Percentiles rank a stretch among this genome's conserved stretches.
phyloP scores from a whole-genome alignment of 169 alveolate species.

The Toxoplasma gondii region DNA sequence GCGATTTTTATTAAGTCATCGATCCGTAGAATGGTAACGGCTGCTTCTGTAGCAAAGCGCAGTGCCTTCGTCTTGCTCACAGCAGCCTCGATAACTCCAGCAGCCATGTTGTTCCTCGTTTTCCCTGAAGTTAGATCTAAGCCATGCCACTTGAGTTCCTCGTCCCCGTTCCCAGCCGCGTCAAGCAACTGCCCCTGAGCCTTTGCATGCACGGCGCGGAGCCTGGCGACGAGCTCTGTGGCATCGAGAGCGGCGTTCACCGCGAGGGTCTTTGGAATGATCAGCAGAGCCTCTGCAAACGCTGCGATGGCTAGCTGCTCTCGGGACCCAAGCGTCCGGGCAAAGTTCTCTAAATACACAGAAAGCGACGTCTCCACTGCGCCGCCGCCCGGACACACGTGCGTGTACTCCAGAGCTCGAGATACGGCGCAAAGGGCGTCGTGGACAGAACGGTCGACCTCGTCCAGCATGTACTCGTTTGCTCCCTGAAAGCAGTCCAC shows the following conservation, averaged over 20 bases:
- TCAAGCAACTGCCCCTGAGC: slow-evolving; percentile 70
- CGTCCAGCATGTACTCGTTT: slow-evolving; percentile 97
- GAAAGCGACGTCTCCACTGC: slow-evolving; percentile 98
- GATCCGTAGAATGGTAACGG: slow-evolving; percentile 97
- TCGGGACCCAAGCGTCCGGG: slow-evolving; percentile 96
- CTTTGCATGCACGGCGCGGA: slow-evolving; percentile 69
- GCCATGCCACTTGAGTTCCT: slow-evolving; percentile 88
- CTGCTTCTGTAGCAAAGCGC: slow-evolving; percentile 99
- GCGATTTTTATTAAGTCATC: slow-evolving; percentile 93
- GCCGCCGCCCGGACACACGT: slow-evolving; percentile 98
- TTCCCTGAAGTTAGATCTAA: slow-evolving; percentile 95
- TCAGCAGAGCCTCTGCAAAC: slow-evolving; percentile 97
- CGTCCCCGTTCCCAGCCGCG: slow-evolving; percentile 31
- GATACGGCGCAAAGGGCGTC: slow-evolving; percentile 97
- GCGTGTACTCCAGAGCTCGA: slow-evolving; percentile 66
- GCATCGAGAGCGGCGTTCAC: slow-evolving; percentile 95
- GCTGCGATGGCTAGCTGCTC: slow-evolving; percentile 99
- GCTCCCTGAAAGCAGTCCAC: slow-evolving; percentile 92
- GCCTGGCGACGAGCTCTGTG: slow-evolving; percentile 75
- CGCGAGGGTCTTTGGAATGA: slow-evolving; percentile 99
- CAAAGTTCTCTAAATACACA: slow-evolving; percentile 95
- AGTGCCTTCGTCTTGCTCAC: slow-evolving; percentile 91
- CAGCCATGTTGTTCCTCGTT: slow-evolving; percentile 92
- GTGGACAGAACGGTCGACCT: slow-evolving; percentile 96
- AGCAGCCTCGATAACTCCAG: slow-evolving; percentile 97